Evolutionary conservation across 1,284 basidiomycete genomes (phyloP).

Genomic region (Kwoniella shivajii): DNA sequence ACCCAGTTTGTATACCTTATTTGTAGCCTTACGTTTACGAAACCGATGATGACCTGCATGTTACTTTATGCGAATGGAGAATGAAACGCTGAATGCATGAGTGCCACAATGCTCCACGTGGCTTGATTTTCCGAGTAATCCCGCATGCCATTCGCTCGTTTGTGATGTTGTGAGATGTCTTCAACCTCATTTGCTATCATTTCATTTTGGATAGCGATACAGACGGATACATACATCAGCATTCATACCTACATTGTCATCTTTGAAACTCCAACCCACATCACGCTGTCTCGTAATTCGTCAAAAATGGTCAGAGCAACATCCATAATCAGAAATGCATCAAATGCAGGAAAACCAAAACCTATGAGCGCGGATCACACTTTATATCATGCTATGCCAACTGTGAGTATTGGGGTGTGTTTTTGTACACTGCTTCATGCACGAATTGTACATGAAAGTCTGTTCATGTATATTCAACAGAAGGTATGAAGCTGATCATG

Average conservation of each 20-base stretch:
- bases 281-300: neutral
- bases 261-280: neutral
- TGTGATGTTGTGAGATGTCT: slow-evolving; percentile 1
- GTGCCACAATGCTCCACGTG: neutral
- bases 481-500: slow-evolving; percentile 14
- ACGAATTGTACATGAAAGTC: neutral
- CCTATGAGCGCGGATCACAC: slow-evolving; percentile 70
- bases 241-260: neutral
- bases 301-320: slow-evolving; percentile 26
- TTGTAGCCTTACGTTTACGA: neutral
- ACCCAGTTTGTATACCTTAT: neutral
- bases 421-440: too few species aligned
- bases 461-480: neutral
- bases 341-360: slow-evolving; percentile 40
- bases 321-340: slow-evolving; percentile 41
- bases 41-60: neutral
- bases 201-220: neutral
- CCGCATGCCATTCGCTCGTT: neutral
- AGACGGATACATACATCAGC: neutral
- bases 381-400: slow-evolving; percentile 81
- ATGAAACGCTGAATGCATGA: neutral
- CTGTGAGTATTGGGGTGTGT: too few species aligned
- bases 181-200: slow-evolving; percentile 7
- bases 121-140: neutral
- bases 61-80: neutral